A percentile compares a stretch with the other conserved stretches of the same genome.
These are phyloP conservation scores for Gynostemma pentaphyllum DNA, from an alignment of 306 rosid genomes.

Conservation along the genomic window DNA sequence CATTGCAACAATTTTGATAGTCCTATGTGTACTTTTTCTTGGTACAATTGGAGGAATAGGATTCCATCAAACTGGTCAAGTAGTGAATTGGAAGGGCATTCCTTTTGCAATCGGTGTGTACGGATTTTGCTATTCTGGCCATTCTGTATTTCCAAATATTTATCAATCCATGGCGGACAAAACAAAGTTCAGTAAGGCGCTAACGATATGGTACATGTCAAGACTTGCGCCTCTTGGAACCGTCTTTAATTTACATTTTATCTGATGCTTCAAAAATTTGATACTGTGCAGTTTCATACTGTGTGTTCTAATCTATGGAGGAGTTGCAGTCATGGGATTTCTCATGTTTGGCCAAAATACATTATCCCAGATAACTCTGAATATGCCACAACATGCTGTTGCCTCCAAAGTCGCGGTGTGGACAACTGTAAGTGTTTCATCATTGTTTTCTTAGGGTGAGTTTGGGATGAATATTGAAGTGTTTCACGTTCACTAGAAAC, in stretches of 20 bases:
- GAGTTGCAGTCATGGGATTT: slow-evolving; percentile 52
- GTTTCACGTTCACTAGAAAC: too few relatives aligned
- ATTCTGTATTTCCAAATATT: slow-evolving; percentile 70
- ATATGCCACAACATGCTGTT: slow-evolving; percentile 44
- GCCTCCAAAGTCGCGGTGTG: slow-evolving; percentile 55
- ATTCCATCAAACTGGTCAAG: slow-evolving; percentile 36
- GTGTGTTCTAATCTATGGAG: slow-evolving; percentile 45
- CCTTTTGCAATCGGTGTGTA: slow-evolving; percentile 68
- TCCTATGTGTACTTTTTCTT: slow-evolving; percentile 32
- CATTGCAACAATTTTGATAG: slow-evolving; percentile 34
- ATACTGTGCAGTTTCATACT: slow-evolving; percentile 41
- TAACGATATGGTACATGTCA: slow-evolving; percentile 24
- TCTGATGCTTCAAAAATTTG: slow-evolving; percentile 8
- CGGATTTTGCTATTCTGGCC: slow-evolving; percentile 77
- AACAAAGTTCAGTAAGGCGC: slow-evolving; percentile 40
- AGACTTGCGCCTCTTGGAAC: background rate
- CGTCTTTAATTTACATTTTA: background rate
- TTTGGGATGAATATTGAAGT: too few relatives aligned
- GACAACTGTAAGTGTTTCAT: slow-evolving; percentile 51
- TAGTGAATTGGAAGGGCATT: slow-evolving; percentile 49
- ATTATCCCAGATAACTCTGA: slow-evolving; percentile 60
- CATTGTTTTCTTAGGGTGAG: slow-evolving; percentile 1
- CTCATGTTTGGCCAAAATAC: slow-evolving; percentile 63
- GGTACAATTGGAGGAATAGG: slow-evolving; percentile 57
- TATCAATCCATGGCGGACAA: slow-evolving; percentile 77